Percentiles rank a stretch among this genome's conserved stretches.
phyloP scores from a whole-genome alignment of 176 grass and related monocot species.

The Rhynchospora tenuis region DNA sequence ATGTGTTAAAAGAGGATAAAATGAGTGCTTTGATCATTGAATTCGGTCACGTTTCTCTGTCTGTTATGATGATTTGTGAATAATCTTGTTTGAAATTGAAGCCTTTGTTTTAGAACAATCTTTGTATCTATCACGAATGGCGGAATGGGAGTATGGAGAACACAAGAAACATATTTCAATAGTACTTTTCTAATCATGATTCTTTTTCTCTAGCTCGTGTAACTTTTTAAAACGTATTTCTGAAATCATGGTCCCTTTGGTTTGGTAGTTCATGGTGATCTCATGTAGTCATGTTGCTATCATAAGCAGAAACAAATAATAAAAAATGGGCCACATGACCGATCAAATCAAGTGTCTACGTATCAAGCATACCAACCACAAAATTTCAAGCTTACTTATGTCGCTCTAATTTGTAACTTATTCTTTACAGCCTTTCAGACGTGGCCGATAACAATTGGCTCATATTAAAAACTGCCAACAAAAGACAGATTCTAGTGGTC shows the following conservation, averaged over 20 bases:
- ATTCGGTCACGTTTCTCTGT: not conserved
- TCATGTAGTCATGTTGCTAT: too few species aligned
- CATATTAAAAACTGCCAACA: not conserved
- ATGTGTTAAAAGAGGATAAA: not conserved
- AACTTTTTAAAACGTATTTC: too few species aligned
- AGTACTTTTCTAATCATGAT: too few species aligned
- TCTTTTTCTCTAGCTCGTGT: too few species aligned
- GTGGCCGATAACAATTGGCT: not conserved
- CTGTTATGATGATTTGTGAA: not conserved
- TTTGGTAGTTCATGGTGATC: too few species aligned
- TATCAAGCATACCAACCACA: not conserved
- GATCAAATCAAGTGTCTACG: not conserved
- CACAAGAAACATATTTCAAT: too few species aligned
- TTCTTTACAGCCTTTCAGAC: not conserved
- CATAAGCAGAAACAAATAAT: not conserved
- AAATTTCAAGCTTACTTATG: not conserved
- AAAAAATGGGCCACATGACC: not conserved
- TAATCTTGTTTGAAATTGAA: not conserved
- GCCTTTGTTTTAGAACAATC: not conserved
- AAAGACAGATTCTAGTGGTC: not conserved
- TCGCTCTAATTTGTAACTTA: not conserved
- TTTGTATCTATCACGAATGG: not conserved
- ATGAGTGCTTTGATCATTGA: not conserved
- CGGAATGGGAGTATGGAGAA: too few species aligned
- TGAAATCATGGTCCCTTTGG: too few species aligned